These are phyloP conservation scores for Arachnomyces sp. DNA, from an alignment of 2,329 filamentous ascomycete genomes.

Conservation along the genomic window DNA sequence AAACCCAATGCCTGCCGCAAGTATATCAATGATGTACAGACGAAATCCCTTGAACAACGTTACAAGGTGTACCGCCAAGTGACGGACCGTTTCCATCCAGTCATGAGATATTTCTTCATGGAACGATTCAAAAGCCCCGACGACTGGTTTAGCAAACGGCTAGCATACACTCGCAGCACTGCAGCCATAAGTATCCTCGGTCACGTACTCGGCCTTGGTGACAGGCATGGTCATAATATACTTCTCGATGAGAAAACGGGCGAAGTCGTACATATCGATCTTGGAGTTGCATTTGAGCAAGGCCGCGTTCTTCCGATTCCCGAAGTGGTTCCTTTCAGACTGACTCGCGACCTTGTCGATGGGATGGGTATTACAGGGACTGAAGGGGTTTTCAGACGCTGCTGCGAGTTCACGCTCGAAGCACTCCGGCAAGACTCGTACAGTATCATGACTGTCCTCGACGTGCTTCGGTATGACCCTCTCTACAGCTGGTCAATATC, in stretches of 20 bases:
- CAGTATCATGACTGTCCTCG: slow-evolving; percentile 96
- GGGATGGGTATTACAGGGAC: slow-evolving; percentile 94
- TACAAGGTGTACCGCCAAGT: slow-evolving; percentile 70
- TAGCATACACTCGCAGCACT: slow-evolving; percentile 87
- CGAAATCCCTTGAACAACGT: slow-evolving; percentile 59
- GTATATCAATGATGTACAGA: slow-evolving; percentile 66
- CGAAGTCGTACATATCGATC: slow-evolving; percentile 92
- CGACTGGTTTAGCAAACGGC: slow-evolving; percentile 83
- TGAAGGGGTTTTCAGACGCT: slow-evolving; percentile 93
- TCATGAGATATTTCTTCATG: slow-evolving; percentile 95
- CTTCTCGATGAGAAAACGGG: slow-evolving; percentile 81
- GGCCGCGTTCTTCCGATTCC: slow-evolving; percentile 91
- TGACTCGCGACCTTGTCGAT: slow-evolving; percentile 91
- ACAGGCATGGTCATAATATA: slow-evolving; percentile 95
- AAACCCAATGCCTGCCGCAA: slow-evolving; percentile 69
- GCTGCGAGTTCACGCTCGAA: slow-evolving; percentile 94
- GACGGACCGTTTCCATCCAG: slow-evolving; percentile 75
- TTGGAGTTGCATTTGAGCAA: slow-evolving; percentile 94
- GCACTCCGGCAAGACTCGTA: slow-evolving; percentile 91
- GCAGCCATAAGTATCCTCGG: slow-evolving; percentile 93
- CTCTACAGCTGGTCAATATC: slow-evolving; percentile 93
- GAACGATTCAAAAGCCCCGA: slow-evolving; percentile 89
- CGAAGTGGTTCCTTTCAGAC: slow-evolving; percentile 88
- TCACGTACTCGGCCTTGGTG: slow-evolving; percentile 83
- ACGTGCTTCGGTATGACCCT: slow-evolving; percentile 96